Conservation (phyloP, 352 stramenopile genomes). For the Phytophthora agathidicida region DNA sequence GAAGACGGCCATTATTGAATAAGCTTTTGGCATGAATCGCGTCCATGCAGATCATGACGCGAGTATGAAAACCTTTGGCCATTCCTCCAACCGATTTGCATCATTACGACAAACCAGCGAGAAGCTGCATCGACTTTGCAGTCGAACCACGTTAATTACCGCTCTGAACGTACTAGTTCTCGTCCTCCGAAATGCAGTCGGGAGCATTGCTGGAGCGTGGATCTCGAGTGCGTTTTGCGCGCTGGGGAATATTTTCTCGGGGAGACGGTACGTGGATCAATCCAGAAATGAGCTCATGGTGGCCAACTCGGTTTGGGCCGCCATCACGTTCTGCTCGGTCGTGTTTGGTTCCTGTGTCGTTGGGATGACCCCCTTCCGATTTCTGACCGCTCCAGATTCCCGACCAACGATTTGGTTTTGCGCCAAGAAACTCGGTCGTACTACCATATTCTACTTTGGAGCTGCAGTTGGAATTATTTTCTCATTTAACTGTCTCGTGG, state of each 20-base stretch:
- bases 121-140: neutral
- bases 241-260: constrained; percentile 19
- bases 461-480: neutral
- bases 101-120: neutral
- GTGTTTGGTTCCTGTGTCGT: too few species aligned
- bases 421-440: neutral
- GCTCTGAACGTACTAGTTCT: neutral
- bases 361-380: too few species aligned
- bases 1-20: too few species aligned
- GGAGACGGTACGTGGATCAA: constrained; percentile 10
- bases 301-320: constrained; percentile 8
- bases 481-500: neutral
- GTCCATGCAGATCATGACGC: too few species aligned
- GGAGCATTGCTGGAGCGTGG: constrained; percentile 10
- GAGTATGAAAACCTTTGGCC: too few species aligned
- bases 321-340: constrained; percentile 3
- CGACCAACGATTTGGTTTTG: constrained; percentile 6
- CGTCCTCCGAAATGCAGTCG: constrained; percentile 8
- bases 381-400: neutral
- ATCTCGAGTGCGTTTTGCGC: constrained; percentile 5
- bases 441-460: neutral
- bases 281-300: constrained; percentile 9
- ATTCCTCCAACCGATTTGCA: too few species aligned
- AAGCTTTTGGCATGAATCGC: too few species aligned
- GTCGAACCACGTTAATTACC: neutral